A percentile compares a stretch with the other conserved stretches of the same genome.
Conservation (phyloP, 1,139 yeast genomes). For the Taiozyma sp. region DNA sequence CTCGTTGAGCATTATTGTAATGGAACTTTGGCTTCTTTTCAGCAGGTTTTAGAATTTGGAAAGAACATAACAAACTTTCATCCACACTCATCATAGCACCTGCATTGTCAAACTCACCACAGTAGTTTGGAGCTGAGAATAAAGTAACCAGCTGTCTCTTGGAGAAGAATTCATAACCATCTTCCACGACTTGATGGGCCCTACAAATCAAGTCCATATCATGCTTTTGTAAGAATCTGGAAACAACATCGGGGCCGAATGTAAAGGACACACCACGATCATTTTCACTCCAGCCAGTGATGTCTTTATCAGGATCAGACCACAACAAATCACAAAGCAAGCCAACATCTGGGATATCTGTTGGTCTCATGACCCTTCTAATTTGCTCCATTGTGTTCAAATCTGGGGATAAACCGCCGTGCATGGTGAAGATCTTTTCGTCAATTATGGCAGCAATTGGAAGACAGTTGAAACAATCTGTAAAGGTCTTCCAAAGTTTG, state of each 20-base stretch:
- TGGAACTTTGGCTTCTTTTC: constrained; percentile 83
- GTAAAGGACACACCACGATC: constrained; percentile 98
- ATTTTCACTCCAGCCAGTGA: constrained; percentile 97
- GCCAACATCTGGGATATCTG: constrained; percentile 97
- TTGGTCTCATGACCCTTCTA: constrained; percentile 97
- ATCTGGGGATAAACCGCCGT: constrained; percentile 97
- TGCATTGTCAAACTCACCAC: constrained; percentile 98
- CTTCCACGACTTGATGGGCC: constrained; percentile 98
- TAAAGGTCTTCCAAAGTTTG: constrained; percentile 96
- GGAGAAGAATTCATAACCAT: constrained; percentile 95
- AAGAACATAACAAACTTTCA: constrained; percentile 90
- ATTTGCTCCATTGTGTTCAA: constrained; percentile 97
- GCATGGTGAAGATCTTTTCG: constrained; percentile 97
- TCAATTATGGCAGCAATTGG: constrained; percentile 98
- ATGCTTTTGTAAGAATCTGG: constrained; percentile 89
- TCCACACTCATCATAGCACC: constrained; percentile 99
- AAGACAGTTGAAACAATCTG: constrained; percentile 96
- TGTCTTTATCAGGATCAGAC: constrained; percentile 98
- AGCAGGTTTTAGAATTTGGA: constrained; percentile 97
- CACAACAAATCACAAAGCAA: constrained; percentile 91
- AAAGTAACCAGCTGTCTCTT: constrained; percentile 94
- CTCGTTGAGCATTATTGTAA: constrained; percentile 48
- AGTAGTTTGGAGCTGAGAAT: constrained; percentile 95
- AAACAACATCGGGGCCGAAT: constrained; percentile 96
- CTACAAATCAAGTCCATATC: constrained; percentile 97